Evolutionary conservation across 23 red algal genomes (phyloP), one percentile per base, ranked within the genome.

Genomic region (Gracilaria domingensis): DNA sequence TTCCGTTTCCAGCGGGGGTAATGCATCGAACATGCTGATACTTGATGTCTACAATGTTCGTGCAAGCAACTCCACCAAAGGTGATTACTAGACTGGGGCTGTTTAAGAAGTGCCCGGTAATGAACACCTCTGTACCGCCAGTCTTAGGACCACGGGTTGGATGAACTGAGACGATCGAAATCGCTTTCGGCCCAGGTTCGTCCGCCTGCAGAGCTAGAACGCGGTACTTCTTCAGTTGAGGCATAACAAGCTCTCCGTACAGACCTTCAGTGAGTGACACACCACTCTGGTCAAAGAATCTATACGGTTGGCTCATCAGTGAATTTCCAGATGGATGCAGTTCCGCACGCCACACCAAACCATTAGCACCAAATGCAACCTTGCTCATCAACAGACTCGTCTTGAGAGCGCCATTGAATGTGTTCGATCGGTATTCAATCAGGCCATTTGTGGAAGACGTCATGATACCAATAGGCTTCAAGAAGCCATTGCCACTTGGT

Each of bases 201-300:
- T 67, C 80, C 8, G 90, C 23, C 53, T 32, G 30, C 81, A 93
- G 49, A 34, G 69, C 69, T 25, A 93, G 65, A 28, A 93, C 51
- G 21, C 47, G 60, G 32, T 84, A 74, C 58, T 86, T 72, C 36
- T 86, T 86, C 80, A 93, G 39, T 65, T 86, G 79, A 81, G 90
- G 90, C 90, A 93, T 93, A 21, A 93, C 71, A 61, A 93, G 65
- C 28, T 78, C 90, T 33, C 90, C 90, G 51, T 86, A 75, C 34
- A 69, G 81, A 12, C 55, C 71, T 55, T 82, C 38, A 36, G 51
- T 55, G 24, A 93, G 34, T 37, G 79, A 55, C 80, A 93, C 65
- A 48, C 90, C 90, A 56, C 75, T 88, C 45, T 88, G 71, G 60
- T 75, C 65, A 38, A 60, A 77, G 30, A 75, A 88, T 12, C 78